Evolutionary conservation across 169 alveolate species (phyloP).

Genomic region (Babesia gibsoni): DNA sequence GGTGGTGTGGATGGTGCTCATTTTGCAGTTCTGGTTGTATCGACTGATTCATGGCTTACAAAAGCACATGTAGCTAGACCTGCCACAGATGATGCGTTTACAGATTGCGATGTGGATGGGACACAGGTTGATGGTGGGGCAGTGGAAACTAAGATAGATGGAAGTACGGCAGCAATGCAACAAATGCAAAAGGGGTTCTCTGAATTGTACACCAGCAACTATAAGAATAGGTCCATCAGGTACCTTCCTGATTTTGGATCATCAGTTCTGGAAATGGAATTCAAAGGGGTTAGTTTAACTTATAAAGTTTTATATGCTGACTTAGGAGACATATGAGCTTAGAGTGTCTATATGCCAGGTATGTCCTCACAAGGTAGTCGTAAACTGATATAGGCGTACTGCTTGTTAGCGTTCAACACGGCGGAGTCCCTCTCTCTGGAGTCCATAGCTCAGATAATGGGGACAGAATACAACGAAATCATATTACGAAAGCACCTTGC

Average conservation of each 20-base stretch:
- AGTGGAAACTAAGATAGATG: neutral
- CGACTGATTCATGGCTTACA: conserved; percentile 29
- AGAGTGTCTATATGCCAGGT: conserved; percentile 26
- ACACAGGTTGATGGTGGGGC: neutral
- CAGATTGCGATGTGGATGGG: conserved; percentile 7
- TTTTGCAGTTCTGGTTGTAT: conserved; percentile 11
- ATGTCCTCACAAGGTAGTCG: neutral
- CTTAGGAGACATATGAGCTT: conserved; percentile 8
- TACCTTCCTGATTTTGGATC: conserved; percentile 50
- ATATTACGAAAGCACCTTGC: conserved; percentile 41
- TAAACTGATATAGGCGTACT: conserved; percentile 12
- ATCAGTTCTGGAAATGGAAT: conserved; percentile 9
- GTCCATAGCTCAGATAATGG: neutral
- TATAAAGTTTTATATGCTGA: neutral
- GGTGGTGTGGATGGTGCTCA: neutral
- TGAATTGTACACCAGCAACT: conserved; percentile 2
- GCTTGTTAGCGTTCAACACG: conserved; percentile 39
- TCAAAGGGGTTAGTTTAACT: neutral
- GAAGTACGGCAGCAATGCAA: neutral
- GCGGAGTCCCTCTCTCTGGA: neutral
- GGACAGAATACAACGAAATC: conserved; percentile 31
- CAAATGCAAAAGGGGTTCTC: conserved; percentile 18
- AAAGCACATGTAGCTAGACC: neutral
- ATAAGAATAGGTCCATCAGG: conserved; percentile 27
- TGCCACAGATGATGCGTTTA: neutral